A percentile compares a stretch with the other conserved stretches of the same genome.
phyloP scores from a whole-genome alignment of 2,329 filamentous ascomycete genomes.

The Aspergillus udagawae region DNA sequence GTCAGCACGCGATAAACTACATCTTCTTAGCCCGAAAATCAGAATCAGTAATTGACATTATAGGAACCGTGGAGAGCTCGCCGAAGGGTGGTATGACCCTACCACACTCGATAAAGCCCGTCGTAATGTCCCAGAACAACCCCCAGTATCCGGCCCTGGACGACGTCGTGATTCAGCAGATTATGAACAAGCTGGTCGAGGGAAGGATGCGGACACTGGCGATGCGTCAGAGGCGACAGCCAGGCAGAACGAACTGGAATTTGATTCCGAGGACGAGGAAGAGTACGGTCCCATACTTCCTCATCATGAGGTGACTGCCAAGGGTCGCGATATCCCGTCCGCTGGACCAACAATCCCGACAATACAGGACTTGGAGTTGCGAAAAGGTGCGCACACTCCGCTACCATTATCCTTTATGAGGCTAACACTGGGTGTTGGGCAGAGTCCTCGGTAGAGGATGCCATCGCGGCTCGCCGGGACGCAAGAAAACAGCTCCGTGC shows the following conservation, averaged over 20 bases:
- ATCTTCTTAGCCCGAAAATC: neutral
- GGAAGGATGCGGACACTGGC: constrained; percentile 1
- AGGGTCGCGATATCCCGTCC: constrained; percentile 8
- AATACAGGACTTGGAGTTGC: constrained; percentile 67
- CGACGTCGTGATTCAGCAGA: constrained; percentile 18
- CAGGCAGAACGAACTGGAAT: constrained; percentile 29
- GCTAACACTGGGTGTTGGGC: neutral
- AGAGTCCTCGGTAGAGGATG: constrained; percentile 32
- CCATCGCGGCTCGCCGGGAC: constrained; percentile 23
- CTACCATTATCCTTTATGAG: neutral
- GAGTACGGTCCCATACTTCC: constrained; percentile 57
- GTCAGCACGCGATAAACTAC: neutral
- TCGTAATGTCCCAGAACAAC: constrained; percentile 19
- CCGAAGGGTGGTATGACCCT: constrained; percentile 91
- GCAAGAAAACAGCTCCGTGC: constrained; percentile 36
- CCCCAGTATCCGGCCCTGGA: neutral
- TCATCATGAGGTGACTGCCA: constrained; percentile 18
- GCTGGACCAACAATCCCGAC: constrained; percentile 64
- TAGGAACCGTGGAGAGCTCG: constrained; percentile 80
- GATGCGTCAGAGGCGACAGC: neutral
- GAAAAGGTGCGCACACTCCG: constrained; percentile 30
- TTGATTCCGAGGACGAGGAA: constrained; percentile 55
- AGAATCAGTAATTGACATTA: constrained; percentile 42
- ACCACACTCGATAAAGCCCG: constrained; percentile 58
- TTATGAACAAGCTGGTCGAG: constrained; percentile 13